phyloP scores from a whole-genome alignment of 192 early-diverging fungal species.

The Entomortierella beljakovae region DNA sequence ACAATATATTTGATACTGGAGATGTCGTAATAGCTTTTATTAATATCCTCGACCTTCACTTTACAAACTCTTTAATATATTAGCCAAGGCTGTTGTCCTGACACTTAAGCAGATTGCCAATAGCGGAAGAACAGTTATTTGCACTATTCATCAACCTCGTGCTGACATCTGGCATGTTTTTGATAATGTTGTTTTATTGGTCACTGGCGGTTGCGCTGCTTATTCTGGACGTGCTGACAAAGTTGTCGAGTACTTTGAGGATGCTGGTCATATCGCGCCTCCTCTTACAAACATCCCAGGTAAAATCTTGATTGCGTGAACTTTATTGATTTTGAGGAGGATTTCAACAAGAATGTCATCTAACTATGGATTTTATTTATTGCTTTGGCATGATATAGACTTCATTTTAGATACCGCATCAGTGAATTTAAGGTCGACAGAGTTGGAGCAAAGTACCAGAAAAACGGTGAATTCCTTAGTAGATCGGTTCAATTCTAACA shows the following conservation, averaged over 20 bases:
- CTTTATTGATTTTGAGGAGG: too few species aligned
- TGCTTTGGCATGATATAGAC: slow-evolving; percentile 1
- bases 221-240: slow-evolving; percentile 53
- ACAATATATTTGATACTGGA: background rate
- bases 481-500: slow-evolving; percentile 31
- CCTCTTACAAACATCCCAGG: slow-evolving; percentile 43
- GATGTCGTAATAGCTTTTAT: too few species aligned
- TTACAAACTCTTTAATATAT: background rate
- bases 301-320: too few species aligned
- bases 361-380: background rate
- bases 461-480: slow-evolving; percentile 29
- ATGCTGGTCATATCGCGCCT: slow-evolving; percentile 45
- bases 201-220: slow-evolving; percentile 63
- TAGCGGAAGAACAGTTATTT: slow-evolving; percentile 70
- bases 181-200: slow-evolving; percentile 82
- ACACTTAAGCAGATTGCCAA: slow-evolving; percentile 46
- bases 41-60: background rate
- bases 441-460: slow-evolving; percentile 34
- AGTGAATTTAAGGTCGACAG: slow-evolving; percentile 27
- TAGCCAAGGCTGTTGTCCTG: slow-evolving; percentile 46
- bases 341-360: too few species aligned
- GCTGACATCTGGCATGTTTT: slow-evolving; percentile 84
- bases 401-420: slow-evolving; percentile 52
- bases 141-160: slow-evolving; percentile 91
- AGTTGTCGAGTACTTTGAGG: slow-evolving; percentile 52